Evolutionary conservation across 306 rosid genomes (phyloP), one percentile per base, ranked within the genome.

Genomic region (Spatholobus suberectus): DNA sequence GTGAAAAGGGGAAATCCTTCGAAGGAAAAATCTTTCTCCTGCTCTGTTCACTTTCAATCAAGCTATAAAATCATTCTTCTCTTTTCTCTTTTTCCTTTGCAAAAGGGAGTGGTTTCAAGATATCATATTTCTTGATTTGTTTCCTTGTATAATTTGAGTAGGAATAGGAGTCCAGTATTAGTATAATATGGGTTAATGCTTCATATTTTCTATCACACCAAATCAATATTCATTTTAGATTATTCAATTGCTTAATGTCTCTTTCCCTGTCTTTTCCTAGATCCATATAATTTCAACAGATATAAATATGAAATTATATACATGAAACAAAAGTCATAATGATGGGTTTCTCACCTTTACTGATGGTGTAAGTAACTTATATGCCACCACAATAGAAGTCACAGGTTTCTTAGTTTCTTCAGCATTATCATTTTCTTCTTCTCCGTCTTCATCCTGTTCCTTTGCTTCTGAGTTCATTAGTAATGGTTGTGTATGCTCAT

Each of bases 301-400:
- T 44, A 44, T 1, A 70, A 70, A 23, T 0, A 38, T 26, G 15
- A 47, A 46, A 46, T 17, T 15, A 43, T 17, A 41, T 14, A 10
- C 9, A 37, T 40, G 71, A 27, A 32, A 41, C 35, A 46, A 38
- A 62, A 40, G 9, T 85, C 81, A 67, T 11, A 20, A 38, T 68
- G 34, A 71, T 20, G 17, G 17, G 59, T 47, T 78, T 46, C 43
- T 58, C 5, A 92, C 98, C 92, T 94, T 94, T 2, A 94, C 90
- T 58, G 97, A 92, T 81, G 98, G 97, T 68, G 98, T 89, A 41
- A 94, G 98, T 81, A 94, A 89, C 89, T 81, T 89, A 81, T 88
- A 94, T 43, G 97, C 98, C 29, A 81, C 51, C 74, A 84, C 73
- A 81, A 92, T 87, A 59, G 97, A 91, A 75, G 93, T 84, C 38